These are phyloP conservation scores for Fusarium sp. DNA, from an alignment of 2,329 filamentous ascomycete species.

Conservation along the genomic window DNA sequence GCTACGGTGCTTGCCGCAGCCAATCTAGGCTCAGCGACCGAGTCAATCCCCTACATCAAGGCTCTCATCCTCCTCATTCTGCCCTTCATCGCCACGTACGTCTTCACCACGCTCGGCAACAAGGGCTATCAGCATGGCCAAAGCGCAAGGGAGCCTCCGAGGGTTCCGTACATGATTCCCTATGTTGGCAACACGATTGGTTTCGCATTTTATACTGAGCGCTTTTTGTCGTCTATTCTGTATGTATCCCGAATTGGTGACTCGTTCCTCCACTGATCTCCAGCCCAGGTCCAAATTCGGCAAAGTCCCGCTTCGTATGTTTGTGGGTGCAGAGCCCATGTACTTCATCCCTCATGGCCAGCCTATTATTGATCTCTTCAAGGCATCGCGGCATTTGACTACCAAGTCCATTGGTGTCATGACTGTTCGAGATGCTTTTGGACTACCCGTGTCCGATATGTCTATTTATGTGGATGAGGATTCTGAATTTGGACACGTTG, in stretches of 20 bases:
- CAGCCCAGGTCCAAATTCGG: conserved; percentile 32
- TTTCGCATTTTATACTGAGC: conserved; percentile 33
- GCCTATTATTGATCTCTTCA: conserved; percentile 30
- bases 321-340: conserved; percentile 30
- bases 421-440: conserved; percentile 36
- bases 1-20: background rate
- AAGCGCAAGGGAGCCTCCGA: conserved; percentile 14
- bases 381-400: conserved; percentile 26
- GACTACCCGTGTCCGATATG: conserved; percentile 21
- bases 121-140: conserved; percentile 1
- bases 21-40: background rate
- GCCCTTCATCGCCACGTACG: conserved; percentile 20
- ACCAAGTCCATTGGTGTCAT: conserved; percentile 30
- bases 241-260: background rate
- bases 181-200: conserved; percentile 29
- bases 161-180: conserved; percentile 35
- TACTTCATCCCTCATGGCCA: conserved; percentile 38
- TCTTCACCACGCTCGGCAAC: conserved; percentile 15
- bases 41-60: background rate
- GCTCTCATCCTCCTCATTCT: background rate
- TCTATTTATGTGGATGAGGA: conserved; percentile 17
- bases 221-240: conserved; percentile 27
- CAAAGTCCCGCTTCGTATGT: conserved; percentile 31
- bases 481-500: conserved; percentile 14
- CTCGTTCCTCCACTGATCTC: background rate